phyloP scores from a whole-genome alignment of 2,329 filamentous ascomycete genomes.

The Colletotrichum paranaense region DNA sequence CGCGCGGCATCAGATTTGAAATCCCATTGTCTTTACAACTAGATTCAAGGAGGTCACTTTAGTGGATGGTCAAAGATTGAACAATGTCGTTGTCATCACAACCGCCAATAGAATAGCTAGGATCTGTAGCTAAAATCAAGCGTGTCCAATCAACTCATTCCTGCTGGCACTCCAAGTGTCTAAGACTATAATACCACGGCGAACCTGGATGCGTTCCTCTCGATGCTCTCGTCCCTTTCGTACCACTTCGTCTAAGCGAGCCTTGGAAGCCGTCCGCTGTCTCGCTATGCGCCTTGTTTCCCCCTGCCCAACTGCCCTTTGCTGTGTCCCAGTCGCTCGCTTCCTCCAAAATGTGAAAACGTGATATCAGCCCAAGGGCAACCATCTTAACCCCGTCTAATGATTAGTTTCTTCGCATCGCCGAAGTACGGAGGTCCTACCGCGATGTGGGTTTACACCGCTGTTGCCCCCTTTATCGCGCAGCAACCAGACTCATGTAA shows the following conservation, averaged over 20 bases:
- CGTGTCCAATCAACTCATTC: background rate
- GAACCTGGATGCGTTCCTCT: background rate
- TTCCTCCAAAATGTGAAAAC: background rate
- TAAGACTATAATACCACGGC: background rate
- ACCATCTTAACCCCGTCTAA: background rate
- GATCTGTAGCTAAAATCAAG: background rate
- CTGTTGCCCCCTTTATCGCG: conserved; percentile 34
- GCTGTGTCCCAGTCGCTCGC: no score
- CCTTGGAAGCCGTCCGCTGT: background rate
- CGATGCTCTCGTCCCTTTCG: background rate
- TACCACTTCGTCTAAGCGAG: background rate
- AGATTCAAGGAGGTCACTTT: background rate
- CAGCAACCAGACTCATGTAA: conserved; percentile 75
- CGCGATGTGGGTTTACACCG: background rate
- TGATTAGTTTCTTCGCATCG: background rate
- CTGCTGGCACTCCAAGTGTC: background rate
- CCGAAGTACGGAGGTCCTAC: background rate
- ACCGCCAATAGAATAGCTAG: background rate
- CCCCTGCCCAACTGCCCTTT: background rate
- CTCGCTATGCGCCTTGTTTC: background rate
- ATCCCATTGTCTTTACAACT: background rate
- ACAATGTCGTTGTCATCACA: background rate
- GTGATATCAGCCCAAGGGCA: background rate
- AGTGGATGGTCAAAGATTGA: background rate
- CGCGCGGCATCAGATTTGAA: background rate